A percentile compares a stretch with the other conserved stretches of the same genome.
Evolutionary conservation across 495 filamentous ascomycete species (phyloP).

Genomic region (Symbiotaphrina buchneri): DNA sequence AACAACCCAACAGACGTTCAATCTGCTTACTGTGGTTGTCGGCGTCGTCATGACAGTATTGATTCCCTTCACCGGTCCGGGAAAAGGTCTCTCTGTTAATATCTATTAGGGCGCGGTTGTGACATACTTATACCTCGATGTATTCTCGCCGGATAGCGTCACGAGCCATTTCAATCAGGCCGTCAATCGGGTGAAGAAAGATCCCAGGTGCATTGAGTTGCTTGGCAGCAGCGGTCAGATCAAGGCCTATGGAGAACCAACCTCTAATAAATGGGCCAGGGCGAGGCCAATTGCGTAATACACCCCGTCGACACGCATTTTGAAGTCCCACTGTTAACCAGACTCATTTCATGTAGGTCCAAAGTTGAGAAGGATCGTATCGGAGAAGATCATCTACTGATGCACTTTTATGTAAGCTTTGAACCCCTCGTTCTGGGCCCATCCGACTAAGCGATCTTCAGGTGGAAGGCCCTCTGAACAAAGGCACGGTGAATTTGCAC

Average conservation of each 20-base stretch:
- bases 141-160: constrained; percentile 68
- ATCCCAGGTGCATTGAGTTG: constrained; percentile 44
- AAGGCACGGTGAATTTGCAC: constrained; percentile 55
- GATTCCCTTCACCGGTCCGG: constrained; percentile 1
- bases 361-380: constrained; percentile 40
- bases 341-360: constrained; percentile 20
- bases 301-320: not conserved
- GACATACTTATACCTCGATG: constrained; percentile 63
- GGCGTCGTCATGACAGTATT: constrained; percentile 56
- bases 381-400: constrained; percentile 61
- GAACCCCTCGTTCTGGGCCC: not conserved
- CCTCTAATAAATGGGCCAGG: constrained; percentile 59
- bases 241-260: constrained; percentile 65
- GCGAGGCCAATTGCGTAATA: constrained; percentile 67
- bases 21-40: constrained; percentile 52
- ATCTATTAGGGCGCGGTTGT: constrained; percentile 40
- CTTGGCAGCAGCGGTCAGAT: constrained; percentile 60
- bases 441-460: constrained; percentile 11
- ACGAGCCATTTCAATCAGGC: constrained; percentile 77
- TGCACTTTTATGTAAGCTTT: constrained; percentile 62
- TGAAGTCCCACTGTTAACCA: not conserved
- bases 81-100: constrained; percentile 6
- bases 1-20: constrained; percentile 77
- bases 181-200: constrained; percentile 53
- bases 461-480: constrained; percentile 64